Evolutionary conservation across 108 stramenopile genomes (phyloP).

Genomic region (Nannochloropsis gaditana): DNA sequence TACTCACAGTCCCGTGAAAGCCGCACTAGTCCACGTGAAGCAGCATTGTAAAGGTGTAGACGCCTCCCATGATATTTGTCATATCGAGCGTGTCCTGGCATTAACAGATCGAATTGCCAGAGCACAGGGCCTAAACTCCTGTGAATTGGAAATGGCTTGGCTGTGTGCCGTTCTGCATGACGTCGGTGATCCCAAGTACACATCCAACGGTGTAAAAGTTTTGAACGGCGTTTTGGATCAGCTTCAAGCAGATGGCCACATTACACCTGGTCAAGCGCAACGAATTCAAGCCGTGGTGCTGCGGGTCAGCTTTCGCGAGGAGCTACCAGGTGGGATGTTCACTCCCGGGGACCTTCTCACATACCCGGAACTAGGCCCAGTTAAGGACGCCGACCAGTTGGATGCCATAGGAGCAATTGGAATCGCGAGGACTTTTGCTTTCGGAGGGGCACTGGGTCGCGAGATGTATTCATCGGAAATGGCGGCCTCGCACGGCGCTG

Average conservation of each 20-base stretch:
- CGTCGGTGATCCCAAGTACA: background rate
- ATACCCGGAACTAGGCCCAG: background rate
- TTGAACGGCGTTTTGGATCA: background rate
- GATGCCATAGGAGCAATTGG: background rate
- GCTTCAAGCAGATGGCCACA: background rate
- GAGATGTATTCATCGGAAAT: background rate
- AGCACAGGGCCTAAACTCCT: background rate
- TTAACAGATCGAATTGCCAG: background rate
- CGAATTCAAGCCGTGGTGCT: background rate
- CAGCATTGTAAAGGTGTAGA: background rate
- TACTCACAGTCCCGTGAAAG: background rate
- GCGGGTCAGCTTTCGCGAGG: background rate
- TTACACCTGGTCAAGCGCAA: background rate
- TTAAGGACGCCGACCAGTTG: background rate
- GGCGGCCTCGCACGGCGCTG: background rate
- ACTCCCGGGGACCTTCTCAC: background rate
- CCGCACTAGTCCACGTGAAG: background rate
- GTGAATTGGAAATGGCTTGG: background rate
- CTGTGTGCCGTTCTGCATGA: background rate
- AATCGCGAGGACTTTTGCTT: background rate
- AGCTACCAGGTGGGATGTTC: background rate
- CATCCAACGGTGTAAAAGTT: background rate
- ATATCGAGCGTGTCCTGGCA: background rate
- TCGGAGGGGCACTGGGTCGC: background rate
- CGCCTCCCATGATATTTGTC: background rate